Base-by-base conservation (phyloP, 768 basidiomycete species). In the Daedaleopsis nitida region DNA sequence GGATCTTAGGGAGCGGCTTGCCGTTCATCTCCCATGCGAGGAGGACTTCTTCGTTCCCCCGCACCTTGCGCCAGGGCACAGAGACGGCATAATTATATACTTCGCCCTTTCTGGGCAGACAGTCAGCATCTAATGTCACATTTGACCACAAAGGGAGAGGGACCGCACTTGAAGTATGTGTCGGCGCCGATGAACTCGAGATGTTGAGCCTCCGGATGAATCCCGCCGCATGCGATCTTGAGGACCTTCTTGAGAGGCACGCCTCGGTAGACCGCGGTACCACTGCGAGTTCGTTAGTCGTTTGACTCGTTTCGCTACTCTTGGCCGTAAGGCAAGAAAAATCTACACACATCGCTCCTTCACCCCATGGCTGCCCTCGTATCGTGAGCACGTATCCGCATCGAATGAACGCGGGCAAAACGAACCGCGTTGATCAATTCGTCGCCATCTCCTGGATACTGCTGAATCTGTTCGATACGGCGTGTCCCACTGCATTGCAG, bases 161-260 rank as follows among this genome's bases (percentile, higher is more conserved):
- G 11, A 11, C 58, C 74, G 42, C 42, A 80, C 82, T 82, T 81
- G 75, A 83, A 83, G 68, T 83, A 84, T 1, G 83, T 84, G 61
- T 85, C 83, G 7, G 82, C 83, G 23, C 83, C 83, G 60, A 84
- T 78, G 68, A 84, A 81, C 67, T 85, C 83, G 64, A 84, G 72
- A 66, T 84, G 82, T 65, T 79, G 63, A 53, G 78, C 80, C 42
- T 81, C 79, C 13, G 80, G 78, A 19, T 73, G 68, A 43, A 83
- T 70, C 17, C 82, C 83, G 3, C 82, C 82, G 62, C 81, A 83
- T 0, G 82, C 83, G 37, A 74, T 66, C 67, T 83, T 83, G 48
- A 83, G 74, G 2, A 83, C 78, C 58, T 82, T 82, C 73, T 83
- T 83, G 24, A 84, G 72, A 5, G 81, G 73, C 3, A 84, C 83